These are phyloP conservation scores for Cichorium intybus DNA, from an alignment of 140 eudicot species.

Conservation along the genomic window DNA sequence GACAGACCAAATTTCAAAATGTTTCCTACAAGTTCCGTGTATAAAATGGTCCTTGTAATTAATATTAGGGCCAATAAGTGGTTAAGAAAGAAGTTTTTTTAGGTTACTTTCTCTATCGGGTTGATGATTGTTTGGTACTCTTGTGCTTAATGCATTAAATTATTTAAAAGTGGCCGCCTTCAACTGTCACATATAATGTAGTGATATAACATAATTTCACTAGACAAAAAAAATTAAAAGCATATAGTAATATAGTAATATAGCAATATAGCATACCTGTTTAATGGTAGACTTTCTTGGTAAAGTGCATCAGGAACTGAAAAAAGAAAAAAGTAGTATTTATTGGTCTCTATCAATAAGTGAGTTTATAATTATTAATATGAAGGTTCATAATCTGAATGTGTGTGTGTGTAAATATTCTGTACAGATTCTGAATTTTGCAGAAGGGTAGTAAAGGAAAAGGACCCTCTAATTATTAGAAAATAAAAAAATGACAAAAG, in stretches of 20 bases:
- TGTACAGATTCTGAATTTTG: conserved; percentile 12
- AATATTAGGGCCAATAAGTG: conserved; percentile 31
- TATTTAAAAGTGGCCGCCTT: conserved; percentile 18
- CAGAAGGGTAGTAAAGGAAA: background rate
- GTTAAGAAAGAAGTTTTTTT: conserved; percentile 27
- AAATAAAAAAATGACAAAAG: conserved; percentile 10
- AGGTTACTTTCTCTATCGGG: conserved; percentile 33
- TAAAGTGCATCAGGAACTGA: conserved; percentile 1
- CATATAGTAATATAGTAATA: too few relatives aligned
- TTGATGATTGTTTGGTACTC: conserved; percentile 26
- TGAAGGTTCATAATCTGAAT: conserved; percentile 6
- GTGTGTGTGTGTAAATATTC: conserved; percentile 21
- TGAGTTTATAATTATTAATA: conserved; percentile 3
- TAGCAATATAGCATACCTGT: conserved; percentile 9
- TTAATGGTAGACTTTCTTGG: conserved; percentile 7
- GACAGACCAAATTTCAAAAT: conserved; percentile 7
- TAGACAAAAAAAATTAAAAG: background rate
- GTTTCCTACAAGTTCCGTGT: conserved; percentile 13
- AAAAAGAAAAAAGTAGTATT: background rate
- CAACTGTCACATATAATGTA: conserved; percentile 16
- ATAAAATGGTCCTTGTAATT: conserved; percentile 16
- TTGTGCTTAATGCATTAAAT: conserved; percentile 29
- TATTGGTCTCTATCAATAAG: background rate
- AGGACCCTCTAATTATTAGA: conserved; percentile 8
- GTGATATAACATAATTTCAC: background rate